phyloP scores from a whole-genome alignment of 169 alveolate genomes.

The Plasmodium ovale region DNA sequence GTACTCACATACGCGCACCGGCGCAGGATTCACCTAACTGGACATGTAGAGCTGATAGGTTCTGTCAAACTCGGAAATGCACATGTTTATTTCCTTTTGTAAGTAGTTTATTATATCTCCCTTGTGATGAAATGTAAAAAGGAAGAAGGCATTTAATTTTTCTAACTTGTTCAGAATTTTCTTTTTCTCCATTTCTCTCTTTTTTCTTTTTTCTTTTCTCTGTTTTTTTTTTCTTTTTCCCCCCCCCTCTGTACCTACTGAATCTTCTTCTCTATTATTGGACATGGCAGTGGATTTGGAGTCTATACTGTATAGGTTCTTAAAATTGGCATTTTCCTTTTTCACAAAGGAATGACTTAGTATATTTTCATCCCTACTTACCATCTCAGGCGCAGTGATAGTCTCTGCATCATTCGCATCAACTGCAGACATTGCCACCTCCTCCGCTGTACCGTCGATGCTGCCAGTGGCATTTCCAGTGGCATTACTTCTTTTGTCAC shows the following conservation, averaged over 20 bases:
- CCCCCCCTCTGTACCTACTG: neutral
- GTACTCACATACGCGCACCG: too few species aligned
- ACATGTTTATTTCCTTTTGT: constrained; percentile 22
- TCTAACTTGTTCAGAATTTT: constrained; percentile 28
- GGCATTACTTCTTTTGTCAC: too few species aligned
- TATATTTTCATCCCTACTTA: too few species aligned
- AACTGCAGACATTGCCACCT: too few species aligned
- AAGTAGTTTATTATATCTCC: constrained; percentile 50
- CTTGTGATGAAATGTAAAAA: constrained; percentile 53
- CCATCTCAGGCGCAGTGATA: too few species aligned
- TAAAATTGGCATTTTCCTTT: neutral
- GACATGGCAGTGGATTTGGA: constrained; percentile 63
- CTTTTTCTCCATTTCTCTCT: constrained; percentile 13
- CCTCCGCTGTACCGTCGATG: too few species aligned
- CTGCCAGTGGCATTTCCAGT: too few species aligned
- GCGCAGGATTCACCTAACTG: neutral
- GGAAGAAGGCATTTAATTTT: constrained; percentile 36
- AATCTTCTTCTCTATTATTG: constrained; percentile 19
- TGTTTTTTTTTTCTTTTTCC: neutral
- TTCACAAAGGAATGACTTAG: too few species aligned
- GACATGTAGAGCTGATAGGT: constrained; percentile 36
- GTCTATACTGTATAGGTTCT: constrained; percentile 36
- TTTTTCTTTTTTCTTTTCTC: constrained; percentile 6
- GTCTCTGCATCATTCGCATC: too few species aligned
- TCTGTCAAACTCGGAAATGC: constrained; percentile 35